Conservation (phyloP, 192 early-diverging fungal genomes). For the Entomortierella lignicola region DNA sequence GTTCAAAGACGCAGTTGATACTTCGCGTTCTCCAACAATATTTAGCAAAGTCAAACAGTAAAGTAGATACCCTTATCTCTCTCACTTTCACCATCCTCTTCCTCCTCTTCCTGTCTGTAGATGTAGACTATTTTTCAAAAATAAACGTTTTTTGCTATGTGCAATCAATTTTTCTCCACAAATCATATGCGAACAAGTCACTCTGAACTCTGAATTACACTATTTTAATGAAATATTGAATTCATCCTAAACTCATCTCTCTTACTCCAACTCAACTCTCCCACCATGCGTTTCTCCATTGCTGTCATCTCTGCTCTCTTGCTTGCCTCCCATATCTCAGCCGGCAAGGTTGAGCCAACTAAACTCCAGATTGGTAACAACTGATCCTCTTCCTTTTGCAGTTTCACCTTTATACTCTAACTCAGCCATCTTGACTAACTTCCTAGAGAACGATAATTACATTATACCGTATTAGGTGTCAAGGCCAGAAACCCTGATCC, state of each 20-base stretch:
- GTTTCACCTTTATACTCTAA: background rate
- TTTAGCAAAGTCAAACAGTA: slow-evolving; percentile 68
- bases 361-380: slow-evolving; percentile 25
- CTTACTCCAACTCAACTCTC: background rate
- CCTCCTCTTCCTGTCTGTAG: no score
- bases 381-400: background rate
- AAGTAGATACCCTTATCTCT: background rate
- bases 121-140: no score
- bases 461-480: slow-evolving; percentile 13
- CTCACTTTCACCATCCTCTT: no score
- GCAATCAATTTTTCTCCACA: background rate
- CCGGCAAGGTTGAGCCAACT: slow-evolving; percentile 15
- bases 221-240: background rate
- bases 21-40: slow-evolving; percentile 62
- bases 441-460: background rate
- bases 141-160: no score
- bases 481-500: slow-evolving; percentile 51
- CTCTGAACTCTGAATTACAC: background rate
- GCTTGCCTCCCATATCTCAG: slow-evolving; percentile 17
- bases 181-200: slow-evolving; percentile 18
- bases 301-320: slow-evolving; percentile 19
- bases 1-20: slow-evolving; percentile 63
- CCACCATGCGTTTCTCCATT: background rate
- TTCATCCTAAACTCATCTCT: background rate
- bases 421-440: no score